Evolutionary conservation across 495 filamentous ascomycete species (phyloP).

Genomic region (Penicillium paradoxum): DNA sequence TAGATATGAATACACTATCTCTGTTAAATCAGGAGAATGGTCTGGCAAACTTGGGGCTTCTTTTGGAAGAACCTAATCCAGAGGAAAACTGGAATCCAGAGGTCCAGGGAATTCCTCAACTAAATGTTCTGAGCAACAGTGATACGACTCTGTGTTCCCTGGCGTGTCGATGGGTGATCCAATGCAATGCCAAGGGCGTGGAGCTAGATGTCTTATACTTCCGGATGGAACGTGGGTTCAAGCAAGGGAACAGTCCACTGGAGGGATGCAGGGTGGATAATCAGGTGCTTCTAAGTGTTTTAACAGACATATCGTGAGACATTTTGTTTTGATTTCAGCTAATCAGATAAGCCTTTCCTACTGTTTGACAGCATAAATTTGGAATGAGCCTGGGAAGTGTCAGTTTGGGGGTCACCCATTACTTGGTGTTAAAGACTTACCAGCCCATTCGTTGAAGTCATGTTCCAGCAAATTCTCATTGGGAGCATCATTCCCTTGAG

Average conservation of each 20-base stretch:
- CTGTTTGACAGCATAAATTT: background rate
- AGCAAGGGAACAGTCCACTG: background rate
- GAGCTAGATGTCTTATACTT: background rate
- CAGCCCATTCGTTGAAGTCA: conserved; percentile 19
- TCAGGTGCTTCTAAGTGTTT: background rate
- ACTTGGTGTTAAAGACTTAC: conserved; percentile 2
- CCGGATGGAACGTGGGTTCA: background rate
- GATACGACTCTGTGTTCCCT: background rate
- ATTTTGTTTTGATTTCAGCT: background rate
- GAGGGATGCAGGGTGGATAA: conserved; percentile 4
- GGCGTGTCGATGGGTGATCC: background rate
- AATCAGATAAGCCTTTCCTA: background rate
- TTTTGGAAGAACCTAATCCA: too few species aligned
- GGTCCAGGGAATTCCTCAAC: background rate
- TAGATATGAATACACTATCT: background rate
- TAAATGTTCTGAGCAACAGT: background rate
- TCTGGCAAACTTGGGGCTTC: too few species aligned
- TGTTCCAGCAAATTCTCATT: conserved; percentile 1
- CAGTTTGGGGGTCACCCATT: background rate
- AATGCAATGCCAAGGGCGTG: background rate
- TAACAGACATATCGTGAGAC: background rate
- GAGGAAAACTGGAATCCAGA: background rate
- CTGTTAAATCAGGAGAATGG: background rate
- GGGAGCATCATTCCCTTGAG: background rate
- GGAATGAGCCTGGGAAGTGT: background rate